Evolutionary conservation across 768 basidiomycete species (phyloP).

Genomic region (Tulasnella calospora): DNA sequence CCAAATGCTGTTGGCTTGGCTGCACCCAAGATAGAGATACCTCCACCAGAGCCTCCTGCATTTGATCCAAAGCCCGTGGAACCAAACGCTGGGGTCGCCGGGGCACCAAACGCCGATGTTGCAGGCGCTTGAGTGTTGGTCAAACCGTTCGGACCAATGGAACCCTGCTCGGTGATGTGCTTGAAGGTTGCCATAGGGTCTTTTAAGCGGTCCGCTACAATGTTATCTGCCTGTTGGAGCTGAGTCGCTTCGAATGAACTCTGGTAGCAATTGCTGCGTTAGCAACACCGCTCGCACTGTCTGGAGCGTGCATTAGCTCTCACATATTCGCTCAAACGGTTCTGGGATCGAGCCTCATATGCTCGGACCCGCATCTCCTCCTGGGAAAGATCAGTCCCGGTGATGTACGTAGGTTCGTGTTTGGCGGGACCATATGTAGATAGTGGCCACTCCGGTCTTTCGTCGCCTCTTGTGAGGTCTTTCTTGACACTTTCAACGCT

Average conservation of each 20-base stretch:
- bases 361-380: slow-evolving; percentile 76
- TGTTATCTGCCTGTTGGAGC: slow-evolving; percentile 51
- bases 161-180: slow-evolving; percentile 45
- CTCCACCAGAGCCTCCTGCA: slow-evolving; percentile 32
- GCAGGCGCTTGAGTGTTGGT: slow-evolving; percentile 28
- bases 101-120: slow-evolving; percentile 29
- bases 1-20: slow-evolving; percentile 18
- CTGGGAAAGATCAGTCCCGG: slow-evolving; percentile 62
- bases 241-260: slow-evolving; percentile 49
- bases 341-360: slow-evolving; percentile 49
- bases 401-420: slow-evolving; percentile 59
- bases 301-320: slow-evolving; percentile 33
- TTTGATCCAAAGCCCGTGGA: slow-evolving; percentile 35
- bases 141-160: slow-evolving; percentile 33
- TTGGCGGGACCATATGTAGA: slow-evolving; percentile 77
- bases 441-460: slow-evolving; percentile 75
- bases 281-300: neutral
- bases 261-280: neutral
- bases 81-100: slow-evolving; percentile 30
- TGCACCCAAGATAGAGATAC: slow-evolving; percentile 37
- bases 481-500: slow-evolving; percentile 59
- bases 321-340: slow-evolving; percentile 64
- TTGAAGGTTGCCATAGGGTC: slow-evolving; percentile 51
- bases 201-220: slow-evolving; percentile 44
- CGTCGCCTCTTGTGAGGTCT: slow-evolving; percentile 56